Evolutionary conservation across 192 early-diverging fungal genomes (phyloP), one percentile per base, ranked within the genome.

Genomic region (Podila epigama): DNA sequence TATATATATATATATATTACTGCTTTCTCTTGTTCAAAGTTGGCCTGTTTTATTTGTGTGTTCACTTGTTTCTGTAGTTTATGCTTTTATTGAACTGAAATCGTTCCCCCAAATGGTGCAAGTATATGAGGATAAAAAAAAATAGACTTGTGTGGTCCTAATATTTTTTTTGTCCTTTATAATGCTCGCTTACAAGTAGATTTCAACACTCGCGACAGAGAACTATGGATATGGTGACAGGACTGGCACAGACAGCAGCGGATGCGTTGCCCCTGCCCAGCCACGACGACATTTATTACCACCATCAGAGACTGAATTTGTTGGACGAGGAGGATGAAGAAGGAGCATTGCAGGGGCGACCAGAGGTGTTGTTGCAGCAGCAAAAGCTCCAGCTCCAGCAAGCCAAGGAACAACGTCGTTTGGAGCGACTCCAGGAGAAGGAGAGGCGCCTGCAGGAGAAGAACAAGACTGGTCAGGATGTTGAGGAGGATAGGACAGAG

Each of bases 281-380:
- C 35, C 72, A 75, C 34, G 72, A 75, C 51, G 72, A 75, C 13
- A 75, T 75, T 39, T 75, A 75, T 44, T 75, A 75, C 44, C 72
- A 75, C 28, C 72, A 75, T 37, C 72, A 75, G 31, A 58, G 72
- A n/a, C 33, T 75, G 54, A 58, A 63, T 18, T 55, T 75, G 10
- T 40, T 75, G 53, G 72, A 75, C 28, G 72, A 75, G 44, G 65
- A 67, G 48, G 72, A 75, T 5, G 72, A 68, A 11, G 42, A 52
- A 27, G 2, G 34, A n/a, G 11, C 51, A 25, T 34, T 44, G 28
- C 36, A 5, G 6, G 57, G 61, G 25, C 34, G 54, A 36, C 62
- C 37, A 64, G 35, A 62, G 18, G 57, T 37, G 25, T 58, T 51
- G 10, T 57, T 52, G 31, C 58, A 37, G 3, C 67, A 54, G 52